Base-by-base conservation (phyloP, 441 rosid species). In the Omphalea diandra region DNA sequence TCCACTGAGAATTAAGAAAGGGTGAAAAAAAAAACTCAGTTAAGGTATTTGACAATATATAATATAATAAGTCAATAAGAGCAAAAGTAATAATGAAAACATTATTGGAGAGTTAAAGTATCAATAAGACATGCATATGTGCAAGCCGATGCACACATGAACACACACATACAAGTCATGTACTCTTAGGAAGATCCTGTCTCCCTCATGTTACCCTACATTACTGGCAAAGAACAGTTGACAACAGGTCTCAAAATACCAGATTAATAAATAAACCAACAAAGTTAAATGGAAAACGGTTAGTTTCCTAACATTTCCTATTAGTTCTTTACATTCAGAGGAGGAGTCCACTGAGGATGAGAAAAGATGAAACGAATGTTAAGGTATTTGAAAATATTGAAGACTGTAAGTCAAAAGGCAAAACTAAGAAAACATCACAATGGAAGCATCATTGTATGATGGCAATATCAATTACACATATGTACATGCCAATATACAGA, bases 1-100 rank as follows among this genome's bases (percentile, higher is more conserved):
- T 92, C 99, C 99, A 95, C 99, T 92, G 77, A 43, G 73, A 50
- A 81, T 64, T 49, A 70, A 71, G 69, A 83, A 68, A 35, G 62
- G 62, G 68, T 75, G 59, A 87, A 49, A 20, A 0, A n/a, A 72
- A 43, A 70, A 29, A 29, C 12, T 56, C 31, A 20, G 63, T n/a
- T 35, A 31, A 32, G 10, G 24, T 17, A 58, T 58, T 32, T 33
- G 12, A 58, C 14, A 58, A 58, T 32, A 12, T 33, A 15, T 26
- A 12, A 38, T 24, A 32, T 49, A 66, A 35, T 24, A 18, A 10
- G 36, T n/a, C 59, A 14, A 33, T n/a, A n/a, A 36, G 3, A 14
- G 35, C 0, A 55, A 11, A 35, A 35, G 1, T 24, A 22, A 26
- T 38, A 27, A 54, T 26, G 18, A 10, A 27, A 27, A 26, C 18